Base-by-base conservation (phyloP, 2,329 filamentous ascomycete species). In the Alternaria brassicicola region DNA sequence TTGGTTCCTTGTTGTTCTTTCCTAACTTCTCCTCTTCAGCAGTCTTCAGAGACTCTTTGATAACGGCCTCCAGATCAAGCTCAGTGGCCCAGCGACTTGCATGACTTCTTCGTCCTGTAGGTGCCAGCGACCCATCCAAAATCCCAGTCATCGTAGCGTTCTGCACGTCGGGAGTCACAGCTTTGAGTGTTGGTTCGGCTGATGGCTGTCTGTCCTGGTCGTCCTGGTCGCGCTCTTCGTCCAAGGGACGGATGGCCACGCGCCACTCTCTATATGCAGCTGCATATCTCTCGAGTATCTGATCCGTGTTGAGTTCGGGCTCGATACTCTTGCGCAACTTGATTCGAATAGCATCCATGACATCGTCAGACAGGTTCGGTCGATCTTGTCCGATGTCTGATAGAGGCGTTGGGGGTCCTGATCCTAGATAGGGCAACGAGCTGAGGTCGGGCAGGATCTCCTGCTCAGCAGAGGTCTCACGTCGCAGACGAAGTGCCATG, bases 1-100 rank as follows among this genome's bases (percentile, higher is more conserved):
- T 85, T 31, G 85, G 85, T 51, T 82, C 80, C 17, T 74, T 76
- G 28, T 82, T 80, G 42, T 90, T 88, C 46, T 89, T 86, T 64
- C 92, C 89, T 57, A 86, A 84, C 31, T 86, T 83, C 69, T 92
- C 89, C 62, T 89, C 88, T 58, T 91, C 89, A 64, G 89, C 88
- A 21, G 74, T 76, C 48, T 85, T 84, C 69, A 88, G 85, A 0
- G 90, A 93, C 66, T 90, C 88, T 70, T 90, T 86, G 46, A 93
- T 78, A 6, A 90, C 88, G 35, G 86, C 84, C 72, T 93, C 88
- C 6, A 93, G 76, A 59, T 93, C 90, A 50, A 89, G 86, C 69
- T 93, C 90, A 15, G 88, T 90, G 13, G 73, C 73, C 69, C 70
- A 77, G 50, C 72, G 69, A 52, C 69, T 70, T 8, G 70, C 64